Conservation (phyloP, 805 yeast species). For the Metschnikowia henanensis region DNA sequence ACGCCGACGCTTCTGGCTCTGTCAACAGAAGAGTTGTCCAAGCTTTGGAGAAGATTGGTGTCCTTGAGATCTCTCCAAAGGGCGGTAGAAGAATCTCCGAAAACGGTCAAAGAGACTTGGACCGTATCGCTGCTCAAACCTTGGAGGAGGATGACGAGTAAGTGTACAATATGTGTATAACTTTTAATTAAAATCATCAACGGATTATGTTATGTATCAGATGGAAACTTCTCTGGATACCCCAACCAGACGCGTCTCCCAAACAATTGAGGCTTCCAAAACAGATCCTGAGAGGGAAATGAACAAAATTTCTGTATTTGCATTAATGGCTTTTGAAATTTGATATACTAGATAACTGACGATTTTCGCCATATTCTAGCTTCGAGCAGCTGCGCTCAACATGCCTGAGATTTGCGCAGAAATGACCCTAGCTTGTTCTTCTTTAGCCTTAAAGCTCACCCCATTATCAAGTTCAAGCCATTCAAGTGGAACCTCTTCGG, state of each 20-base stretch:
- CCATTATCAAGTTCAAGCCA: slow-evolving; percentile 54
- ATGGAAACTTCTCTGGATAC: slow-evolving; percentile 1
- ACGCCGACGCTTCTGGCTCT: slow-evolving; percentile 98
- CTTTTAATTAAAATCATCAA: slow-evolving; percentile 19
- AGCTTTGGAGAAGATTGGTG: slow-evolving; percentile 97
- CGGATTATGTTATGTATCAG: slow-evolving; percentile 1
- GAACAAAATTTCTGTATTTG: too few relatives aligned
- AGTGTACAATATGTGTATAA: slow-evolving; percentile 18
- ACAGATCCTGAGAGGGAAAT: too few relatives aligned
- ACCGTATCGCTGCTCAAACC: slow-evolving; percentile 99
- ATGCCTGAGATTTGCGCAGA: slow-evolving; percentile 1
- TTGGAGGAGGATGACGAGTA: slow-evolving; percentile 79
- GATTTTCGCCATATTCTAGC: too few relatives aligned
- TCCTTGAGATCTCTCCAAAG: slow-evolving; percentile 92
- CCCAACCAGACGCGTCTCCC: not conserved
- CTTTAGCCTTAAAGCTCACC: slow-evolving; percentile 36
- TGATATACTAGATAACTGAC: not conserved
- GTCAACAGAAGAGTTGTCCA: slow-evolving; percentile 98
- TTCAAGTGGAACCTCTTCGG: slow-evolving; percentile 49
- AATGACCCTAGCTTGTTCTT: slow-evolving; percentile 20
- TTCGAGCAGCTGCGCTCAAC: not conserved
- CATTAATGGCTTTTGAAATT: not conserved
- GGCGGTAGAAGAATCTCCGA: slow-evolving; percentile 99
- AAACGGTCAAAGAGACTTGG: slow-evolving; percentile 99
- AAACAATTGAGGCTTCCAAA: too few relatives aligned